Percentiles rank a stretch among this genome's conserved stretches.
These are phyloP conservation scores for Pistacia atlantica DNA, from an alignment of 345 rosid genomes.

Conservation along the genomic window DNA sequence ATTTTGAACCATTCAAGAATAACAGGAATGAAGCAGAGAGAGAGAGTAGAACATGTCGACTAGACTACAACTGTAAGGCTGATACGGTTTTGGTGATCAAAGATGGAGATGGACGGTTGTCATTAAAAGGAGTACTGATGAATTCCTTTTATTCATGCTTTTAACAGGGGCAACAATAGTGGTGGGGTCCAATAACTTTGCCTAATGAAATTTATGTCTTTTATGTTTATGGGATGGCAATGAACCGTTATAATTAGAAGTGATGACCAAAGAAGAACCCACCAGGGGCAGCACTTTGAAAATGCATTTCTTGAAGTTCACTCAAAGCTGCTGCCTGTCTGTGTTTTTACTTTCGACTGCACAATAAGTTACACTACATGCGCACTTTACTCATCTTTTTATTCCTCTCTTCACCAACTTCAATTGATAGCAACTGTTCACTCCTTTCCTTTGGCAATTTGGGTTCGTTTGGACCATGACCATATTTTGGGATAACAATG, in stretches of 20 bases:
- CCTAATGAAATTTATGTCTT: not conserved
- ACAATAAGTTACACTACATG: constrained; percentile 10
- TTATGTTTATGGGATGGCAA: not conserved
- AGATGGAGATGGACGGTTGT: too few species aligned
- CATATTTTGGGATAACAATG: not conserved
- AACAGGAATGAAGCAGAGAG: too few species aligned
- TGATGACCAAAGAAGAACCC: too few species aligned
- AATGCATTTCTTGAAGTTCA: constrained; percentile 23
- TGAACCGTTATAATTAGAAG: not conserved
- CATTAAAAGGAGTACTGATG: too few species aligned
- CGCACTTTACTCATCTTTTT: constrained; percentile 15
- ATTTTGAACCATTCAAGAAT: too few species aligned
- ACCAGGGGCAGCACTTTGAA: not conserved
- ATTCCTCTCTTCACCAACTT: not conserved
- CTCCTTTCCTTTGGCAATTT: not conserved
- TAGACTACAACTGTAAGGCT: too few species aligned
- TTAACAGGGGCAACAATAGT: not conserved
- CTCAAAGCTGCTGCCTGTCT: constrained; percentile 31
- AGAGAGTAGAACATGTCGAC: too few species aligned
- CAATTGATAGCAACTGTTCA: not conserved
- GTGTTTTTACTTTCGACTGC: constrained; percentile 18
- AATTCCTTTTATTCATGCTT: not conserved
- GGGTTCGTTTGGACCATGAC: not conserved
- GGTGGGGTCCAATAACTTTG: constrained; percentile 5
- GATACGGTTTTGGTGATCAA: too few species aligned